These are phyloP conservation scores for Trichoderma citrinoviride DNA, from an alignment of 2,329 filamentous ascomycete genomes.

Conservation along the genomic window DNA sequence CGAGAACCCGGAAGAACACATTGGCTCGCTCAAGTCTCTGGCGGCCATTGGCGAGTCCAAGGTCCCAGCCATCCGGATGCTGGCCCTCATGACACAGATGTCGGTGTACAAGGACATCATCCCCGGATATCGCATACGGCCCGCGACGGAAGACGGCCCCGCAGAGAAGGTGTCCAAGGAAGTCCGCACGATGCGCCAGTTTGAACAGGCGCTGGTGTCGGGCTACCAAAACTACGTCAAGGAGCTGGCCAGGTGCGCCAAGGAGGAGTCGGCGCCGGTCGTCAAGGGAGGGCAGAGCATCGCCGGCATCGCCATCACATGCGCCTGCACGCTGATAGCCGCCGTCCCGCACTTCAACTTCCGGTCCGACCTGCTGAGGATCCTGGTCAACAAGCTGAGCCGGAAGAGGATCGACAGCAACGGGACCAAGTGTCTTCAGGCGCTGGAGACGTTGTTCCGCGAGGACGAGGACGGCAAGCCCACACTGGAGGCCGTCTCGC, in stretches of 20 bases:
- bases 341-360: conserved; percentile 97
- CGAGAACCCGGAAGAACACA: conserved; percentile 89
- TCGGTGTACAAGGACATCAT: conserved; percentile 95
- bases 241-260: conserved; percentile 66
- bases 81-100: conserved; percentile 82
- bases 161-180: conserved; percentile 87
- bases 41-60: conserved; percentile 69
- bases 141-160: conserved; percentile 69
- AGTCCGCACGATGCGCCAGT: conserved; percentile 74
- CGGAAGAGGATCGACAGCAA: conserved; percentile 68
- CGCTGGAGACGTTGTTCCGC: conserved; percentile 76
- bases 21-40: conserved; percentile 73
- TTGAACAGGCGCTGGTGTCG: conserved; percentile 81
- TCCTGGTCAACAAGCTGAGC: conserved; percentile 81
- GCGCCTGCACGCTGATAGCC: conserved; percentile 75
- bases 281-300: conserved; percentile 49
- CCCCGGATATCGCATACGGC: conserved; percentile 90
- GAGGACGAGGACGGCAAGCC: conserved; percentile 88
- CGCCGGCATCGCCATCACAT: conserved; percentile 75
- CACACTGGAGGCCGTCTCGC: conserved; percentile 78
- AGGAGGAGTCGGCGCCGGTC: conserved; percentile 46
- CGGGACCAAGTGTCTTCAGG: conserved; percentile 72
- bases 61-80: conserved; percentile 74
- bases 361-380: conserved; percentile 79
- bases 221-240: conserved; percentile 85